Evolutionary conservation across 2,329 filamentous ascomycete species (phyloP), one percentile per base, ranked within the genome.

Genomic region (Nothophaeocryptopus gaeumannii): DNA sequence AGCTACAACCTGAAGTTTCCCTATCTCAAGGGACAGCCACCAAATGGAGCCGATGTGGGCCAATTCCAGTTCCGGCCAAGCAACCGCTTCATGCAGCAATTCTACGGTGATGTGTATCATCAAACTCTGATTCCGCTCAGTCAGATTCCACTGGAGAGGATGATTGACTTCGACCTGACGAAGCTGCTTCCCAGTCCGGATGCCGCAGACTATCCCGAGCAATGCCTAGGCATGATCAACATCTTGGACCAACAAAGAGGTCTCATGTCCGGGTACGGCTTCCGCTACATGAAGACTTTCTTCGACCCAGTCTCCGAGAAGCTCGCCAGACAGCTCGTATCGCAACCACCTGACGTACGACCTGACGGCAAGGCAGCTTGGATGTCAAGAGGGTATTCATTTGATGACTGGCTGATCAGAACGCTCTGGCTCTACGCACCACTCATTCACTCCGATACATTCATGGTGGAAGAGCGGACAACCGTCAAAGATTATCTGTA

Each of bases 1-100:
- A 33, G 29, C 10, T 43, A 49, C 46, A 42, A 42, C 5, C 16
- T 42, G 14, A 40, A 41, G 15, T 49, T 14, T n/a, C 46, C 46
- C 4, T 49, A 30, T 14, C 14, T n/a, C n/a, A 49, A 43, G 16
- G 39, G 46, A 10, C 10, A 37, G 13, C 29, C 30, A 8, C 46
- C 39, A 10, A 42, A 33, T 29, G 31, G 38, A 13, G 39, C 46
- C 26, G 8, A 16, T 13, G 39, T 40, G 8, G 46, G 39, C 8
- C 8, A 37, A 26, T 41, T 31, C 14, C 26, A 31, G 11, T 47
- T 47, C 38, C 8, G 26, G 2, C 45, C 45, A 1, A 12, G 16
- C 15, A 13, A 20, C 15, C 31, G 16, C n/a, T 37, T 36, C 11
- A 9, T 15, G 30, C 42, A 45, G 32, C 5, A 30, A 4, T 45